A percentile compares a stretch with the other conserved stretches of the same genome.
Evolutionary conservation across 495 filamentous ascomycete genomes (phyloP).

Genomic region (Hypoxylon fuscum): DNA sequence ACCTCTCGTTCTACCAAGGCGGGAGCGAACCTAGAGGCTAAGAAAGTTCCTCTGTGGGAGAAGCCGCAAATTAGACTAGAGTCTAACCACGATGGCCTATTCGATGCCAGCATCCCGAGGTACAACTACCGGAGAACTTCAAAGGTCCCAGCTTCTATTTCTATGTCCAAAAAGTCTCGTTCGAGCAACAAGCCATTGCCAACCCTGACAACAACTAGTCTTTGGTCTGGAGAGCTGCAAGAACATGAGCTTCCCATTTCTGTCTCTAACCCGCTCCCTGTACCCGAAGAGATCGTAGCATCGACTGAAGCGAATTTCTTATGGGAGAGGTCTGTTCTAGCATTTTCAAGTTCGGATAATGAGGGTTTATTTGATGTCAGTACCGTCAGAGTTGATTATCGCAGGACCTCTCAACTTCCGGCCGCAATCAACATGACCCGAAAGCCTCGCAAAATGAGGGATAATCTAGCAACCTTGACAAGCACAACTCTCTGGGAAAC

Average conservation of each 20-base stretch:
- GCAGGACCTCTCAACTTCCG: slow-evolving; percentile 36
- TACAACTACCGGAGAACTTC: slow-evolving; percentile 29
- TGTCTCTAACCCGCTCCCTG: not conserved
- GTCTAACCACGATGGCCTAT: slow-evolving; percentile 17
- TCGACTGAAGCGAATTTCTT: slow-evolving; percentile 10
- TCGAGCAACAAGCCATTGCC: slow-evolving; percentile 20
- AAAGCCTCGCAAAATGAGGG: slow-evolving; percentile 32
- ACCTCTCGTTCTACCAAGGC: not conserved
- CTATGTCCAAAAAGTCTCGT: slow-evolving; percentile 22
- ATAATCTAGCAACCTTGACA: slow-evolving; percentile 36
- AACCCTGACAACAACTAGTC: slow-evolving; percentile 13
- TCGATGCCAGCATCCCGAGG: slow-evolving; percentile 16
- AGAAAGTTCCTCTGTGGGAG: slow-evolving; percentile 13
- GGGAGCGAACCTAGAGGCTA: not conserved
- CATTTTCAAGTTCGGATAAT: not conserved
- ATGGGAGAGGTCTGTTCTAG: slow-evolving; percentile 34
- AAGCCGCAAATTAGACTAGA: slow-evolving; percentile 9
- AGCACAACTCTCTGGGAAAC: slow-evolving; percentile 49
- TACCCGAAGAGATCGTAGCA: not conserved
- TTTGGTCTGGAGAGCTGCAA: slow-evolving; percentile 17
- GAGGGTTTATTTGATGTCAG: slow-evolving; percentile 35
- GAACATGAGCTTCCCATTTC: not conserved
- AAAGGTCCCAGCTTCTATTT: slow-evolving; percentile 25
- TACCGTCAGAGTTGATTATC: slow-evolving; percentile 21
- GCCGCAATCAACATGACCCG: slow-evolving; percentile 34